phyloP scores from a whole-genome alignment of 2,329 filamentous ascomycete genomes.

The Chrysoporthe puriensis region DNA sequence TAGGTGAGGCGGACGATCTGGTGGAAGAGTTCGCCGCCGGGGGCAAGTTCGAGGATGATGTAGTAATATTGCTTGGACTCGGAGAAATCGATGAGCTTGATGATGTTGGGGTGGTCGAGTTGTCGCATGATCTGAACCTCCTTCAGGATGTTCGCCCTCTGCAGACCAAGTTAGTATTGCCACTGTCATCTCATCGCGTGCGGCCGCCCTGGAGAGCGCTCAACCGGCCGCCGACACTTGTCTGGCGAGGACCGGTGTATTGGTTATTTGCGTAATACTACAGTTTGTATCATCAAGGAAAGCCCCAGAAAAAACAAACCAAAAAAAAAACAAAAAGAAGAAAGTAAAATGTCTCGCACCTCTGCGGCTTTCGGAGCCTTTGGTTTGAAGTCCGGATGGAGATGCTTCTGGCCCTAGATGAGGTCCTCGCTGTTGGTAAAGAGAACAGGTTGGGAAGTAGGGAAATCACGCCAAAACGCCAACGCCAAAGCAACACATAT shows the following conservation, averaged over 20 bases:
- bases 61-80: slow-evolving; percentile 97
- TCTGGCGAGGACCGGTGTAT: slow-evolving; percentile 29
- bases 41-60: slow-evolving; percentile 92
- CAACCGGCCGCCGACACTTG: slow-evolving; percentile 29
- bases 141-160: slow-evolving; percentile 97
- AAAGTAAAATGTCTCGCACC: slow-evolving; percentile 70
- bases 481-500: slow-evolving; percentile 34
- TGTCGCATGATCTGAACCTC: slow-evolving; percentile 99
- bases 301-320: slow-evolving; percentile 37
- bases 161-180: slow-evolving; percentile 37
- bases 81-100: slow-evolving; percentile 90
- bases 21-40: slow-evolving; percentile 95
- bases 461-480: slow-evolving; percentile 33
- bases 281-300: slow-evolving; percentile 27
- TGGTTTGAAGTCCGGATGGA: slow-evolving; percentile 91
- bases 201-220: background rate
- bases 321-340: slow-evolving; percentile 38
- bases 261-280: background rate
- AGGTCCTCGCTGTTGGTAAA: slow-evolving; percentile 58
- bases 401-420: slow-evolving; percentile 82
- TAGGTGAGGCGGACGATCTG: slow-evolving; percentile 98
- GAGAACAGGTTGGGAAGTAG: slow-evolving; percentile 32
- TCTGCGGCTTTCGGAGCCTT: slow-evolving; percentile 94
- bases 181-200: slow-evolving; percentile 13
- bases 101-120: slow-evolving; percentile 93